Conservation (phyloP, 2,329 filamentous ascomycete species). For the Hirsutella thompsonii region DNA sequence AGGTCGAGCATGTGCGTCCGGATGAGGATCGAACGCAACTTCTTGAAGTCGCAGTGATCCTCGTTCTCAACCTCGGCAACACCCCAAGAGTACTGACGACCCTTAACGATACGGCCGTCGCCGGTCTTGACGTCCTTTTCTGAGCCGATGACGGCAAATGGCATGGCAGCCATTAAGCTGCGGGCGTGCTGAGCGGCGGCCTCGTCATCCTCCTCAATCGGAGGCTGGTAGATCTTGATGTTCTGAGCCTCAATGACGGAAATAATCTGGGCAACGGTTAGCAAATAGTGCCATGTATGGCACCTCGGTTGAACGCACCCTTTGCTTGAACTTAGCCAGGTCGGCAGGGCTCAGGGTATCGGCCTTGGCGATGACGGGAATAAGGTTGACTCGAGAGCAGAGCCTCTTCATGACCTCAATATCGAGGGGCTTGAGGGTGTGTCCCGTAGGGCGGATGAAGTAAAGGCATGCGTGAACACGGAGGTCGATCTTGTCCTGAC, state of each 20-base stretch:
- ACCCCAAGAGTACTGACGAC: slow-evolving; percentile 97
- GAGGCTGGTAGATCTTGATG: slow-evolving; percentile 99
- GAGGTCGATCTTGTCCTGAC: slow-evolving; percentile 97
- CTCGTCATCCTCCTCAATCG: slow-evolving; percentile 96
- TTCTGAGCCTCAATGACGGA: slow-evolving; percentile 94
- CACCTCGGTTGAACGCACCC: slow-evolving; percentile 40
- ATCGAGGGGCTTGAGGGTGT: slow-evolving; percentile 95
- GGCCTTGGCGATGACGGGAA: slow-evolving; percentile 96
- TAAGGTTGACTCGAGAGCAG: slow-evolving; percentile 94
- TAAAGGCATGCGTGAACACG: slow-evolving; percentile 97
- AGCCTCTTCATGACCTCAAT: slow-evolving; percentile 99
- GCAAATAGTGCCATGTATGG: slow-evolving; percentile 2
- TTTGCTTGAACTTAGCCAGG: slow-evolving; percentile 86
- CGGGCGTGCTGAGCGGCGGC: slow-evolving; percentile 89
- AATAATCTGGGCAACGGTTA: slow-evolving; percentile 53
- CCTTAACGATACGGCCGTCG: slow-evolving; percentile 95
- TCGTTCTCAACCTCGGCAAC: slow-evolving; percentile 99
- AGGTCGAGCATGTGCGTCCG: slow-evolving; percentile 99
- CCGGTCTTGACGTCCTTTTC: slow-evolving; percentile 98
- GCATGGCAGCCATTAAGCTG: slow-evolving; percentile 91
- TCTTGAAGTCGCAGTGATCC: slow-evolving; percentile 99
- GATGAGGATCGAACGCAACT: slow-evolving; percentile 96
- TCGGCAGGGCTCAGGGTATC: slow-evolving; percentile 92
- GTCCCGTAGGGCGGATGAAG: slow-evolving; percentile 97
- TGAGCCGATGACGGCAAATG: slow-evolving; percentile 95